Evolutionary conservation across 176 grass and related monocot genomes (phyloP).

Genomic region (Alloteropsis semialata): DNA sequence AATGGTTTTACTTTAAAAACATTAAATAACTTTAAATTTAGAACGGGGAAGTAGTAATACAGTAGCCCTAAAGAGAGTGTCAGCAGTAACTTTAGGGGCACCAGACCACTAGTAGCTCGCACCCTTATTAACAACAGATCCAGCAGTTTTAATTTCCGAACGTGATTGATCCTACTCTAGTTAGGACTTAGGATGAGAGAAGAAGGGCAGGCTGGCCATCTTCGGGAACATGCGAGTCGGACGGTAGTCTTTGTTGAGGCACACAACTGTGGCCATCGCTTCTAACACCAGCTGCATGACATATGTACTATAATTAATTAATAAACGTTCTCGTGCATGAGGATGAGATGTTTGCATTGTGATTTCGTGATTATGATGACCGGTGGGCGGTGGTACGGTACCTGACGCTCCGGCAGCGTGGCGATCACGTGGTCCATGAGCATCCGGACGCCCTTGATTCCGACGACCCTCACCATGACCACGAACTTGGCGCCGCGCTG

Average conservation of each 20-base stretch:
- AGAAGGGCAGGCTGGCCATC: conserved; percentile 40
- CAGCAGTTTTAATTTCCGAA: neutral
- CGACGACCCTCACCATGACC: conserved; percentile 47
- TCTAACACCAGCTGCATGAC: conserved; percentile 57
- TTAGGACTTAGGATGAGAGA: neutral
- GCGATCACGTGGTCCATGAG: conserved; percentile 50
- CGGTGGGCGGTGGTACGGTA: neutral
- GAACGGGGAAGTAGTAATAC: too few relatives aligned
- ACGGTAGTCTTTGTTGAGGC: conserved; percentile 38
- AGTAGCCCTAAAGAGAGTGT: too few relatives aligned
- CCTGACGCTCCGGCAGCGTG: conserved; percentile 49
- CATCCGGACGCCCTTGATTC: conserved; percentile 46
- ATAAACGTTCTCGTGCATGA: neutral
- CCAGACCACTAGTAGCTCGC: too few relatives aligned
- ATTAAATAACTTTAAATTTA: too few relatives aligned
- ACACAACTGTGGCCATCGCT: conserved; percentile 43
- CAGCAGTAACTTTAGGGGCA: too few relatives aligned
- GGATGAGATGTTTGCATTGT: neutral
- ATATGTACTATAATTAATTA: too few relatives aligned
- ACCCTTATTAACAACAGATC: neutral
- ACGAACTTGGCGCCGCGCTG: conserved; percentile 42
- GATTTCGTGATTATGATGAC: too few relatives aligned
- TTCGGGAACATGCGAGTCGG: conserved; percentile 57
- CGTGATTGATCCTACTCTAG: neutral
- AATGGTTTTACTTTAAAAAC: too few relatives aligned